Evolutionary conservation across 495 filamentous ascomycete species (phyloP), one percentile per base, ranked within the genome.

Genomic region (Astrothelium subdiscretum): DNA sequence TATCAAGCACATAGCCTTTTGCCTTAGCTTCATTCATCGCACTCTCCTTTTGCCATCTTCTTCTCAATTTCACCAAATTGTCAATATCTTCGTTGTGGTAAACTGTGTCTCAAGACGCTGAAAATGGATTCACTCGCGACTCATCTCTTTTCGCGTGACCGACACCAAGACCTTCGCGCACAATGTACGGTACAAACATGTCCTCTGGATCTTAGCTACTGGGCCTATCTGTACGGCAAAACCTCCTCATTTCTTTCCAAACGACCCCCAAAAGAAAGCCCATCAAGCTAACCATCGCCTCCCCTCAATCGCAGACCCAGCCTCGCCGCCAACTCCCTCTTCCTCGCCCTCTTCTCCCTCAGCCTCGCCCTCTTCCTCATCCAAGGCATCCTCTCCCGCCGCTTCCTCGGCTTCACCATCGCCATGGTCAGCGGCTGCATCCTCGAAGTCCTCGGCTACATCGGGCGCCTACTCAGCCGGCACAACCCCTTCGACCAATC

Each of bases 141-240:
- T 2, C n/a, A 54, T 15, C n/a, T 54, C 48, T 54, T 54, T 29
- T 8, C 29, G 24, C 48, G 48, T 29, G 48, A 54, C 20, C 10
- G 29, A 11, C 20, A 26, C 48, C 12, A 54, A 10, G 31, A 65
- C 43, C 67, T 59, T 59, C 64, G 69, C 24, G 63, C 69, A 10
- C 22, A 18, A n/a, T 71, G 69, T 35, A 71, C 69, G 1, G 61
- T 71, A 24, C 59, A 62, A 15, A 71, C 69, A 40, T 71, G 69
- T 51, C 60, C 66, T 0, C 60, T 71, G 5, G 38, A 32, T 13
- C 38, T 61, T 18, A 70, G 68, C 2, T 71, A 70, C 62, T 71
- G 69, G 69, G 68, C 57, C n/a, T 71, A 71, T 51, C 59, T 40
- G 31, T 31, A 40, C 58, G 31, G 11, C 54, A 15, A n/a, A n/a